Evolutionary conservation across 2,329 filamentous ascomycete genomes (phyloP).

Genomic region (Cladobotryum protrusum): DNA sequence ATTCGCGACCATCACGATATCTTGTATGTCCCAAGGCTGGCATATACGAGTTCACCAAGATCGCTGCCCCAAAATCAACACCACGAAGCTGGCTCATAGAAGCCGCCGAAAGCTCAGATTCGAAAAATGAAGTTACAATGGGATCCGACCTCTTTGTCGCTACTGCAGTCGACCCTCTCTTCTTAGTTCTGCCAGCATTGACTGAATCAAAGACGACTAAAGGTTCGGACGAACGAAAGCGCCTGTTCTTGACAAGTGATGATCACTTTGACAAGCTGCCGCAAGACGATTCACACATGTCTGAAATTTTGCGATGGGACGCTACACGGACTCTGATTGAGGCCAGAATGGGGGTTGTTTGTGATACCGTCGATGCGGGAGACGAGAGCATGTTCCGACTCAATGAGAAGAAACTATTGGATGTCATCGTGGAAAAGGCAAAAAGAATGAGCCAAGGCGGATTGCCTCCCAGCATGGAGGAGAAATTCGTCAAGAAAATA

Average conservation of each 20-base stretch:
- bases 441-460: slow-evolving; percentile 56
- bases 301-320: slow-evolving; percentile 46
- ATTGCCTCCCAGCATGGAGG: slow-evolving; percentile 76
- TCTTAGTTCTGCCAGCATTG: slow-evolving; percentile 72
- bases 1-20: slow-evolving; percentile 50
- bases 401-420: slow-evolving; percentile 63
- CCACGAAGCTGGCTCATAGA: slow-evolving; percentile 60
- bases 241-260: slow-evolving; percentile 61
- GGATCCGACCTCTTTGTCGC: slow-evolving; percentile 74
- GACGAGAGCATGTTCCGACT: slow-evolving; percentile 82
- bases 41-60: slow-evolving; percentile 59
- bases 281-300: slow-evolving; percentile 50
- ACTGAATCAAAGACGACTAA: slow-evolving; percentile 36
- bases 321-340: slow-evolving; percentile 50
- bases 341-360: slow-evolving; percentile 61
- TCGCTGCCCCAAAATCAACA: slow-evolving; percentile 45
- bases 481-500: slow-evolving; percentile 69
- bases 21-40: slow-evolving; percentile 56
- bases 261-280: slow-evolving; percentile 64
- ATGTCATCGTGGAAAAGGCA: slow-evolving; percentile 65
- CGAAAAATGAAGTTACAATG: slow-evolving; percentile 43
- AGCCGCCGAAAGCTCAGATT: slow-evolving; percentile 14
- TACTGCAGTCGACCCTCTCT: slow-evolving; percentile 77
- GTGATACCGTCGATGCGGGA: slow-evolving; percentile 76
- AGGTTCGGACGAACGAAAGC: slow-evolving; percentile 44